These are phyloP conservation scores for Spathaspora boniae DNA, from an alignment of 805 yeast genomes.

Conservation along the genomic window DNA sequence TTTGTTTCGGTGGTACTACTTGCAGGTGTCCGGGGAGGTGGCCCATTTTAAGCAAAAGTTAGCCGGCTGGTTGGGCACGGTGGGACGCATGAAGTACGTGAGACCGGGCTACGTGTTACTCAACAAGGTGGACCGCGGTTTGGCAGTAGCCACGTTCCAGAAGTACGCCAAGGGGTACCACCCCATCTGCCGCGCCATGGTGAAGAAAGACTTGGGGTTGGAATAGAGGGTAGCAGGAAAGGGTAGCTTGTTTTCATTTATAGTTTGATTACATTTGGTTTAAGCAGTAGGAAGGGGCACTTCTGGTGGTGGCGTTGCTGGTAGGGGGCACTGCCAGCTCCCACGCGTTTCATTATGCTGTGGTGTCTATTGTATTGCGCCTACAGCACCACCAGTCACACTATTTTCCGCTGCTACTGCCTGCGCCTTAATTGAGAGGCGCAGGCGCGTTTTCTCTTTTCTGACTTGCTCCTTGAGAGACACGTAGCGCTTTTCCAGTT, in stretches of 20 bases:
- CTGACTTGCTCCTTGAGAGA: not conserved
- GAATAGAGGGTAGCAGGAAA: no score
- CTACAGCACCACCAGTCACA: no score
- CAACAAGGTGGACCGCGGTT: constrained; percentile 56
- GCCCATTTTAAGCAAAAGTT: constrained; percentile 45
- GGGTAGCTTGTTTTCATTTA: no score
- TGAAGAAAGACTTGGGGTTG: constrained; percentile 72
- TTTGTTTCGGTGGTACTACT: constrained; percentile 69
- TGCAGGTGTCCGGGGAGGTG: constrained; percentile 57
- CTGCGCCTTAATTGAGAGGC: no score
- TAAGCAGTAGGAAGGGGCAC: no score
- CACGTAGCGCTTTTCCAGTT: constrained; percentile 4
- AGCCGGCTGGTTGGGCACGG: constrained; percentile 85
- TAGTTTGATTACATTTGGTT: no score
- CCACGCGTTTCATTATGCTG: no score
- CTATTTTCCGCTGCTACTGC: no score
- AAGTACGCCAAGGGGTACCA: constrained; percentile 63
- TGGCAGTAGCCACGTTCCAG: constrained; percentile 65
- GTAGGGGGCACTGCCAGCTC: no score
- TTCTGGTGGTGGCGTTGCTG: no score
- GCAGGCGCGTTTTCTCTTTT: not conserved
- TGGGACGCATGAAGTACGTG: constrained; percentile 93
- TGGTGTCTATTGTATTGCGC: no score
- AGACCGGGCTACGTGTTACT: constrained; percentile 78
- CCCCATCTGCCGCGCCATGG: constrained; percentile 80